Conservation (phyloP, 805 yeast species). For the Komagataella populi region DNA sequence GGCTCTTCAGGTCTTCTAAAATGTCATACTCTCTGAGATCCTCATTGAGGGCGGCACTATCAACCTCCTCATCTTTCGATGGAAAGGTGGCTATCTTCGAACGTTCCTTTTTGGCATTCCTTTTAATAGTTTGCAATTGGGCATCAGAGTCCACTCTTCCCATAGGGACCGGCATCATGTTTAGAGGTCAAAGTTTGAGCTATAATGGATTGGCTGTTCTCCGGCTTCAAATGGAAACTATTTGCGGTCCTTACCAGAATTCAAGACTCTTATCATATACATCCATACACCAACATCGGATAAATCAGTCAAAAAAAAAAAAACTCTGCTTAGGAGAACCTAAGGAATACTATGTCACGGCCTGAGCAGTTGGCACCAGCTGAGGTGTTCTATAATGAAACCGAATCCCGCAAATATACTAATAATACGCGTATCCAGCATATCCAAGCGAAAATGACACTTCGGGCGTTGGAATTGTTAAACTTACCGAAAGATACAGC, state of each 20-base stretch:
- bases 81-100: neutral
- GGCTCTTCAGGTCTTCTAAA: neutral
- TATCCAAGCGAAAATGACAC: conserved; percentile 95
- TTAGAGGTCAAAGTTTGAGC: neutral
- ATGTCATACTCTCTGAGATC: neutral
- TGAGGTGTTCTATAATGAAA: conserved; percentile 84
- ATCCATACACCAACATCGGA: neutral
- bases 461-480: conserved; percentile 79
- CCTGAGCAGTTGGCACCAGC: conserved; percentile 97
- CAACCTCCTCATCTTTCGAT: neutral
- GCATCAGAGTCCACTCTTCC: conserved; percentile 4
- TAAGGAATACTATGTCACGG: conserved; percentile 53
- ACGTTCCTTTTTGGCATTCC: conserved; percentile 8
- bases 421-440: conserved; percentile 94
- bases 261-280: neutral
- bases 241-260: too few species aligned
- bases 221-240: neutral
- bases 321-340: neutral
- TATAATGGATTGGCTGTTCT: too few species aligned
- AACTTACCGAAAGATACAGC: conserved; percentile 52
- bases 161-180: neutral
- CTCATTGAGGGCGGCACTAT: neutral
- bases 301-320: neutral
- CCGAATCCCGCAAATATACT: conserved; percentile 84
- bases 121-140: conserved; percentile 9